These are phyloP conservation scores for Penstemon davidsonii DNA, from an alignment of 257 asterid genomes.

Conservation along the genomic window DNA sequence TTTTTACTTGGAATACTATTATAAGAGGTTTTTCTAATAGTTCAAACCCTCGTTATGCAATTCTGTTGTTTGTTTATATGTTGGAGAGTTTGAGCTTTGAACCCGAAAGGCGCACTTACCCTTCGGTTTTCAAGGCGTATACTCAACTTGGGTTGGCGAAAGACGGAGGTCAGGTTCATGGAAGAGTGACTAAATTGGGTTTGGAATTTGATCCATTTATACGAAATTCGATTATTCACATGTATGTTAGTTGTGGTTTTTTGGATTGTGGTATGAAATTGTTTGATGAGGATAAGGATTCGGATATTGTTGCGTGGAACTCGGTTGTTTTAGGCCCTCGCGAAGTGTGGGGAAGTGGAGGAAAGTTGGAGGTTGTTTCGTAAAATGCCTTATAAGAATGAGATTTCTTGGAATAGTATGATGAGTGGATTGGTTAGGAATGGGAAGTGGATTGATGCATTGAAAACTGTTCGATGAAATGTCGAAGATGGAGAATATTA, in stretches of 20 bases:
- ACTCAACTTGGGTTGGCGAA: slow-evolving; percentile 51
- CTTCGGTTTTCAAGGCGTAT: slow-evolving; percentile 75
- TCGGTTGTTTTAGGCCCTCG: slow-evolving; percentile 63
- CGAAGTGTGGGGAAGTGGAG: slow-evolving; percentile 57
- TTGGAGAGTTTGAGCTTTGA: slow-evolving; percentile 33
- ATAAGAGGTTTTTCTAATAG: slow-evolving; percentile 69
- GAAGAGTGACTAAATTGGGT: slow-evolving; percentile 59
- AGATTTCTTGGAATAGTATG: slow-evolving; percentile 72
- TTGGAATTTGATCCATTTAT: slow-evolving; percentile 51
- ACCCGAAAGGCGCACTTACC: slow-evolving; percentile 63
- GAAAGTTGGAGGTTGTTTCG: slow-evolving; percentile 61
- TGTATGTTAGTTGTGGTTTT: slow-evolving; percentile 67
- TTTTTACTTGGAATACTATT: slow-evolving; percentile 67
- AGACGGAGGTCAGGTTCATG: slow-evolving; percentile 77
- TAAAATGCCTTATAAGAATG: slow-evolving; percentile 49
- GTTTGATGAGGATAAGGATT: slow-evolving; percentile 45
- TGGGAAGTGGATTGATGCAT: slow-evolving; percentile 63
- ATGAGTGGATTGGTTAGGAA: slow-evolving; percentile 68
- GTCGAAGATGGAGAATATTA: slow-evolving; percentile 38
- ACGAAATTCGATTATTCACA: slow-evolving; percentile 55
- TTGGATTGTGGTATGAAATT: slow-evolving; percentile 50
- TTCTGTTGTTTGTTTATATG: slow-evolving; percentile 58
- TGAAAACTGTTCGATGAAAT: slow-evolving; percentile 48
- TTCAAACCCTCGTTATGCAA: slow-evolving; percentile 51
- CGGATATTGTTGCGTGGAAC: slow-evolving; percentile 76